These are phyloP conservation scores for Penicillium riverlandense DNA, from an alignment of 495 filamentous ascomycete species.

Conservation along the genomic window DNA sequence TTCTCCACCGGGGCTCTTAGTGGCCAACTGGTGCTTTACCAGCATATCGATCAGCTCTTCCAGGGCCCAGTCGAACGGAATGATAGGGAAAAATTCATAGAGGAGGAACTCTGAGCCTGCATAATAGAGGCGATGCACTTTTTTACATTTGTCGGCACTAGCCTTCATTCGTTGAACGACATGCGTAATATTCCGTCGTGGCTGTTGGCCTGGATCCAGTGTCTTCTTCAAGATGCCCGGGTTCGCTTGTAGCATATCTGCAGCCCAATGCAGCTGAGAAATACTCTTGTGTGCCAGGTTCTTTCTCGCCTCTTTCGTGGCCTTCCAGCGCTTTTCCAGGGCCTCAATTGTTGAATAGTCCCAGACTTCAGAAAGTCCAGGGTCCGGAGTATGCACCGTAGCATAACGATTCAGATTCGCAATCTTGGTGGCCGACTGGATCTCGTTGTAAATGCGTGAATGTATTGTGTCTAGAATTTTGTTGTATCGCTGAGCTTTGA, in stretches of 20 bases:
- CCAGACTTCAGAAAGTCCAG: not conserved
- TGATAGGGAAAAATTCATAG: conserved; percentile 6
- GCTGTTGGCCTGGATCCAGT: conserved; percentile 10
- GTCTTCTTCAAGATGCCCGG: conserved; percentile 17
- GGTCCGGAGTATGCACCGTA: too few species aligned
- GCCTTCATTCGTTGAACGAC: conserved; percentile 5
- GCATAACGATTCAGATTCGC: too few species aligned
- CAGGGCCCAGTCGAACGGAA: conserved; percentile 10
- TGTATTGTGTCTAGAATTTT: not conserved
- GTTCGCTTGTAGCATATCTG: conserved; percentile 11
- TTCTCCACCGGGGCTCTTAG: not conserved
- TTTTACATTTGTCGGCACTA: not conserved
- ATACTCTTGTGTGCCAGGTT: not conserved
- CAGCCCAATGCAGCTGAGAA: conserved; percentile 5
- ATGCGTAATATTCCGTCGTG: conserved; percentile 9
- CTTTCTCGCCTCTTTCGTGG: conserved; percentile 2
- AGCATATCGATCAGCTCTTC: conserved; percentile 4
- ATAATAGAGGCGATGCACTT: not conserved
- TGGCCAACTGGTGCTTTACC: conserved; percentile 1
- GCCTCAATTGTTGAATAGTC: conserved; percentile 1
- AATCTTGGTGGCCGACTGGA: not conserved
- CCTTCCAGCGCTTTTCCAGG: conserved; percentile 3
- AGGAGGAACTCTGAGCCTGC: not conserved
- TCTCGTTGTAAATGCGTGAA: not conserved
- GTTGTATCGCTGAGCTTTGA: not conserved